These are phyloP conservation scores for Colletotrichum lindemuthianum DNA, from an alignment of 2,329 filamentous ascomycete genomes.

Conservation along the genomic window DNA sequence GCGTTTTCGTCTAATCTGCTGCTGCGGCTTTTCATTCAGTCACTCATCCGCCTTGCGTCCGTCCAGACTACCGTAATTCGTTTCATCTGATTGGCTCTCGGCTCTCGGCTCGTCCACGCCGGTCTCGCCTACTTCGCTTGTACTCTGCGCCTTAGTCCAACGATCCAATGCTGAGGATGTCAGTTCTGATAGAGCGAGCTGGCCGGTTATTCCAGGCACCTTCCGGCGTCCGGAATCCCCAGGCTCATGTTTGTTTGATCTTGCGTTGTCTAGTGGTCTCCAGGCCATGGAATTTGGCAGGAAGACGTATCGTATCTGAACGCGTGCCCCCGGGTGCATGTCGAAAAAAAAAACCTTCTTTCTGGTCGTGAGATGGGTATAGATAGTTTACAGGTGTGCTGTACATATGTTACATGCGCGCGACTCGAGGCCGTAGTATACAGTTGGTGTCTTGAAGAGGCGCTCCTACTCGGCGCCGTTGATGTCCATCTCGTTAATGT, in stretches of 20 bases:
- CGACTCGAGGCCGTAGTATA: not conserved
- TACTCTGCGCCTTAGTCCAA: conserved; percentile 73
- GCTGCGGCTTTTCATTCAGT: conserved; percentile 5
- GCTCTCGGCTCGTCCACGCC: conserved; percentile 7
- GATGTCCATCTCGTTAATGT: conserved; percentile 78
- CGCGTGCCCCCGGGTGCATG: conserved; percentile 48
- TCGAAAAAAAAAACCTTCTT: not conserved
- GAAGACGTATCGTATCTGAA: conserved; percentile 74
- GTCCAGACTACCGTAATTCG: conserved; percentile 13
- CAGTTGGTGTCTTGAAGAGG: not conserved
- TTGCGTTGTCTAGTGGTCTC: conserved; percentile 71
- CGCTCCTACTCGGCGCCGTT: conserved; percentile 50
- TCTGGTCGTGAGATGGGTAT: conserved; percentile 35
- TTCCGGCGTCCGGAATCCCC: conserved; percentile 7
- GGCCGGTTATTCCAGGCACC: conserved; percentile 33
- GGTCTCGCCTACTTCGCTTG: conserved; percentile 44
- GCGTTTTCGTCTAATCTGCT: not conserved
- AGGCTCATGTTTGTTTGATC: conserved; percentile 51
- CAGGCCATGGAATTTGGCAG: conserved; percentile 61
- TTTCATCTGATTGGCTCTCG: conserved; percentile 12
- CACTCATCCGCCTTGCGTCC: conserved; percentile 6
- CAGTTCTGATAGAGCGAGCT: conserved; percentile 72
- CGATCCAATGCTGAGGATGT: conserved; percentile 66
- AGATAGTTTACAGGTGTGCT: conserved; percentile 25
- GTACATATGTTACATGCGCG: conserved; percentile 32